Percentiles rank a stretch among this genome's conserved stretches.
Evolutionary conservation across 805 yeast species (phyloP).

Genomic region (Spathaspora sp.): DNA sequence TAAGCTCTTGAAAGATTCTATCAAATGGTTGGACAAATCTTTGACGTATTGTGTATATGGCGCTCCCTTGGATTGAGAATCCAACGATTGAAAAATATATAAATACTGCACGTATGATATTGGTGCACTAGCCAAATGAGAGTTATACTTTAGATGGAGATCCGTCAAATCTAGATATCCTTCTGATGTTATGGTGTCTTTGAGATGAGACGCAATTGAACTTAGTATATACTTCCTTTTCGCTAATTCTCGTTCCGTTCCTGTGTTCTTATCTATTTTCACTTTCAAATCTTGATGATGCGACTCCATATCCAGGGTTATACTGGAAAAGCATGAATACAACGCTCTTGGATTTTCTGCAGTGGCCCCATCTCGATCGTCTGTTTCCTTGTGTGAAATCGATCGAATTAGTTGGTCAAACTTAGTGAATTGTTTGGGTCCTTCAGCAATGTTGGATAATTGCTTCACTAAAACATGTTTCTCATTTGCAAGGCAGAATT

Average conservation of each 20-base stretch:
- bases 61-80: conserved; percentile 14
- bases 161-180: conserved; percentile 62
- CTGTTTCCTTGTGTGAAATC: conserved; percentile 4
- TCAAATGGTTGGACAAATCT: conserved; percentile 48
- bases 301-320: conserved; percentile 1
- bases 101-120: conserved; percentile 51
- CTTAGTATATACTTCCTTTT: conserved; percentile 44
- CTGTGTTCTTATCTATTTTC: conserved; percentile 8
- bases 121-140: conserved; percentile 26
- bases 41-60: conserved; percentile 45
- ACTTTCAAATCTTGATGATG: conserved; percentile 1
- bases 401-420: conserved; percentile 12
- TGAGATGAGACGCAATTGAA: conserved; percentile 46
- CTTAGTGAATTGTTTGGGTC: conserved; percentile 6
- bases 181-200: conserved; percentile 47
- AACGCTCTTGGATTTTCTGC: conserved; percentile 11
- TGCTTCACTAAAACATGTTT: conserved; percentile 8
- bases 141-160: conserved; percentile 53
- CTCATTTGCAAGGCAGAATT: conserved; percentile 4
- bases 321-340: conserved; percentile 23
- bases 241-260: conserved; percentile 19
- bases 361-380: background rate
- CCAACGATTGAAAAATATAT: conserved; percentile 39
- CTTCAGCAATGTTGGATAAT: conserved; percentile 11
- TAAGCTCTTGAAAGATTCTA: conserved; percentile 41